phyloP scores from a whole-genome alignment of 768 basidiomycete species.

The Scleroderma bovista region DNA sequence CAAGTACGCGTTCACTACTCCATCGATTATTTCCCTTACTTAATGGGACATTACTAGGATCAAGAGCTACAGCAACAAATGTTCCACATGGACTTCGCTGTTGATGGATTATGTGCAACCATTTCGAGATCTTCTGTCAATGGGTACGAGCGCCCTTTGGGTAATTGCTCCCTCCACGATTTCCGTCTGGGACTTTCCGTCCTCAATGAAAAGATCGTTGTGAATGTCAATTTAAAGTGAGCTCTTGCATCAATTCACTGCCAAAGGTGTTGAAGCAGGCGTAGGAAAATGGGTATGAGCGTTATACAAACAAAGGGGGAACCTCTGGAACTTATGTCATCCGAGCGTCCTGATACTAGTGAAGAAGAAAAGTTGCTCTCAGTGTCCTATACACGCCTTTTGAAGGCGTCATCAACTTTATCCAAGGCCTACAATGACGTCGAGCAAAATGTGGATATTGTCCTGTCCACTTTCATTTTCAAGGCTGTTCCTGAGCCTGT shows the following conservation, averaged over 20 bases:
- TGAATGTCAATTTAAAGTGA: conserved; percentile 76
- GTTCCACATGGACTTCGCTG: conserved; percentile 85
- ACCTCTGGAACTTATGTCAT: conserved; percentile 63
- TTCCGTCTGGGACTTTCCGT: conserved; percentile 74
- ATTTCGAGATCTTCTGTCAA: conserved; percentile 65
- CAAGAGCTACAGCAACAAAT: conserved; percentile 47
- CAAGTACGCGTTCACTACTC: conserved; percentile 35
- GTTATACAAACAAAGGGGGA: conserved; percentile 52
- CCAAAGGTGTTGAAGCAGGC: conserved; percentile 6
- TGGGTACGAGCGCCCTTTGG: conserved; percentile 66
- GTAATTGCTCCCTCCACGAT: conserved; percentile 69
- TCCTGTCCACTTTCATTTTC: conserved; percentile 87
- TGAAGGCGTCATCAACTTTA: conserved; percentile 85
- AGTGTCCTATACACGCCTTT: conserved; percentile 73
- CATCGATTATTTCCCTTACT: background rate
- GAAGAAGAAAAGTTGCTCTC: conserved; percentile 64
- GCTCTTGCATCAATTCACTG: conserved; percentile 4
- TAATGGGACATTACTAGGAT: conserved; percentile 15
- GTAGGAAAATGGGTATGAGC: conserved; percentile 70
- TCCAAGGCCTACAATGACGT: conserved; percentile 72
- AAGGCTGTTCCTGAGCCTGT: conserved; percentile 87
- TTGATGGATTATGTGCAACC: conserved; percentile 74
- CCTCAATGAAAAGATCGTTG: conserved; percentile 81
- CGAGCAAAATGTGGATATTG: conserved; percentile 83
- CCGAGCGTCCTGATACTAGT: conserved; percentile 36